Base-by-base conservation (phyloP, 1,139 yeast genomes). In the Protomyces inundatus region DNA sequence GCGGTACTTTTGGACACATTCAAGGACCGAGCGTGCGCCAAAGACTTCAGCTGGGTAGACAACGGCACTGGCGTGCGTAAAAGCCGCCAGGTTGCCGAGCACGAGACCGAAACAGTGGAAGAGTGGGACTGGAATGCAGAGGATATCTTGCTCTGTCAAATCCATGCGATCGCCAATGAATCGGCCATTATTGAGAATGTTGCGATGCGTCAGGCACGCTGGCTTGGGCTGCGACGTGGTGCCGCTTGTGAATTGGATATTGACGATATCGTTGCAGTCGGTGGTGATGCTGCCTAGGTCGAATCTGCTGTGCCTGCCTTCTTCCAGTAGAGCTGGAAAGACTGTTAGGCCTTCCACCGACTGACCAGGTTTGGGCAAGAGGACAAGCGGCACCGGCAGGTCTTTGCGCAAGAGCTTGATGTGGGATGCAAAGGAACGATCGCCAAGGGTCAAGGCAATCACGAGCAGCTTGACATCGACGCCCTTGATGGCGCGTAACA, bases 141-240 rank as follows among this genome's bases (percentile, higher is more conserved):
- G 50, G 33, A 68, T 69, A 65, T 74, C 76, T 54, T 72, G 74
- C 9, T 70, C 69, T 7, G 71, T 64, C 33, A 74, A 69, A 6
- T 71, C 72, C 72, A 74, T 70, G 10, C 74, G 69, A 39, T 64
- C 42, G 40, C 73, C 76, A 55, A 72, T 71, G 46, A 72, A 66
- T 10, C 55, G 45, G 50, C 75, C 76, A 56, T 74, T 74, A 68
- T 74, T 74, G 61, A 73, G 70, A 23, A 74, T 66, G 65, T 76
- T 76, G 9, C 77, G 73, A 66, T 86, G 88, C 6, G 84, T 79
- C 71, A 85, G 79, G 62, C 82, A 84, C 6, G 86, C 91, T 39
- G 90, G 91, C 72, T 87, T 87, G 14, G 91, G 91, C 61, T 78
- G 73, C 16, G 90, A 90, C 1, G 90, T 86, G 34, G 91, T 85